Evolutionary conservation across 371 early-diverging fungal genomes (phyloP).

Genomic region (Saksenaea oblongispora): DNA sequence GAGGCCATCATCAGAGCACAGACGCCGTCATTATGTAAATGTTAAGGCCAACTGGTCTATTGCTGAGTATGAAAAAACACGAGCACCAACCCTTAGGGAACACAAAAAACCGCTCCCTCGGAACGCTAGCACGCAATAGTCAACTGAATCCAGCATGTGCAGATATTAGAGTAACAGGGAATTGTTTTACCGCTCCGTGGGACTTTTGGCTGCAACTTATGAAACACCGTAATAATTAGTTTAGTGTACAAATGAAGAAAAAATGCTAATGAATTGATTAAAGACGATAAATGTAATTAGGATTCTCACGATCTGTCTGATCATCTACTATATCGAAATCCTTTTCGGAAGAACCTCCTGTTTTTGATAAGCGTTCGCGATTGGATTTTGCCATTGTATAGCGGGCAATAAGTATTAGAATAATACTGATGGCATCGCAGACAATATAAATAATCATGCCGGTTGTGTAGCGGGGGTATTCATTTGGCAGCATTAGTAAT

Average conservation of each 20-base stretch:
- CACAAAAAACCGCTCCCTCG: too few species aligned
- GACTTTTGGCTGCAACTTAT: too few species aligned
- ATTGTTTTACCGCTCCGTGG: too few species aligned
- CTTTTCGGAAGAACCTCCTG: neutral
- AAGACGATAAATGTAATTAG: slow-evolving; percentile 19
- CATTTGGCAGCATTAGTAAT: neutral
- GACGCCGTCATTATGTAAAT: too few species aligned
- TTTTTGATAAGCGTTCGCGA: neutral
- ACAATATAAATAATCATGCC: slow-evolving; percentile 5
- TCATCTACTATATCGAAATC: slow-evolving; percentile 15
- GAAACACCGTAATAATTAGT: neutral
- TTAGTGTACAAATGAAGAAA: slow-evolving; percentile 3
- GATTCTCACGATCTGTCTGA: slow-evolving; percentile 15
- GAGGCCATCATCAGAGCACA: too few species aligned
- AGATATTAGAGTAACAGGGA: too few species aligned
- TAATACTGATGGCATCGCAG: neutral
- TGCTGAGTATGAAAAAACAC: too few species aligned
- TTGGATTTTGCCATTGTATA: slow-evolving; percentile 12
- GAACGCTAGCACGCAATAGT: too few species aligned
- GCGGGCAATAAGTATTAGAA: slow-evolving; percentile 1
- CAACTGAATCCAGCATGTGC: too few species aligned
- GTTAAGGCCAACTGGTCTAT: too few species aligned
- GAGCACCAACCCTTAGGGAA: too few species aligned
- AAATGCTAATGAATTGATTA: slow-evolving; percentile 1
- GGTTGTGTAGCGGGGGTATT: slow-evolving; percentile 9